Conservation (phyloP, 176 grass and related monocot species). For the Phoenix dactylifera region DNA sequence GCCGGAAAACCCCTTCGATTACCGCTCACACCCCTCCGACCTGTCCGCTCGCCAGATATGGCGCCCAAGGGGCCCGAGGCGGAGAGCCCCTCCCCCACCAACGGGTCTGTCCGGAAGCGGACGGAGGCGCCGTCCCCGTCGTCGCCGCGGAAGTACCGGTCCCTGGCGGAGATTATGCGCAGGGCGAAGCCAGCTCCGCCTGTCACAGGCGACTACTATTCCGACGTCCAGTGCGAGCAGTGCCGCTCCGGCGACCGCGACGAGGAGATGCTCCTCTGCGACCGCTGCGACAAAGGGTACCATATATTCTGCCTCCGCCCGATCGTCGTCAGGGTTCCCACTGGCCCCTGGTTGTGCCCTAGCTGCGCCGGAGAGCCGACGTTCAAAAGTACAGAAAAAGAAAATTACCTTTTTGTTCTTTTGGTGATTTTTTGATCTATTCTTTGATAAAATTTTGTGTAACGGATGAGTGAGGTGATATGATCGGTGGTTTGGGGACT, state of each 20-base stretch:
- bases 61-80: not conserved
- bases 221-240: constrained; percentile 37
- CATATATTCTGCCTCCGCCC: constrained; percentile 85
- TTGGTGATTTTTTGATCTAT: too few relatives aligned
- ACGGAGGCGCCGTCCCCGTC: constrained; percentile 59
- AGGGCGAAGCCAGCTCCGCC: constrained; percentile 24
- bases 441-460: too few relatives aligned
- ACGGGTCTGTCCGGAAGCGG: constrained; percentile 34
- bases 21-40: too few relatives aligned
- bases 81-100: not conserved
- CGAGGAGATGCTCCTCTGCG: constrained; percentile 77
- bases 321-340: constrained; percentile 64
- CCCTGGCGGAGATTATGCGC: constrained; percentile 60
- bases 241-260: constrained; percentile 76
- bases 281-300: constrained; percentile 58
- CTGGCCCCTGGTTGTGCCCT: constrained; percentile 65
- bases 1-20: too few relatives aligned
- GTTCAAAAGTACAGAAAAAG: constrained; percentile 32
- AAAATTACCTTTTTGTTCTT: too few relatives aligned
- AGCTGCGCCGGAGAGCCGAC: constrained; percentile 31
- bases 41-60: too few relatives aligned
- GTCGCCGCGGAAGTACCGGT: constrained; percentile 41
- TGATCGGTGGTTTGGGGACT: constrained; percentile 8
- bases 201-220: constrained; percentile 16
- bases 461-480: not conserved